Conservation (phyloP, 345 rosid genomes). For the Iberis pinnata region DNA sequence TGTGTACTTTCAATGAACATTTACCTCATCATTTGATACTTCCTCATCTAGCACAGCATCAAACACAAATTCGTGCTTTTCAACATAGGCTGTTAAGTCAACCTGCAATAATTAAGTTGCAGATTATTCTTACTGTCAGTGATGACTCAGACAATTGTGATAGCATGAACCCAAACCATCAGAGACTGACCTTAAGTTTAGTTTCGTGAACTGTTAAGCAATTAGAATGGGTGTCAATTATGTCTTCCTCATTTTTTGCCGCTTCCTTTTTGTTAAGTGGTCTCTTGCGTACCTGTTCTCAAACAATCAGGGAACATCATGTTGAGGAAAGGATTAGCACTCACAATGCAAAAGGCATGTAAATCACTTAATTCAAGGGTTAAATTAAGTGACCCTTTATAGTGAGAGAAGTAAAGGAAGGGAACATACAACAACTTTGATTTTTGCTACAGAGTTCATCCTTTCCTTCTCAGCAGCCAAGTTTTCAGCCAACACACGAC, state of each 20-base stretch:
- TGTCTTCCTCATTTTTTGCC: conserved; percentile 90
- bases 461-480: conserved; percentile 81
- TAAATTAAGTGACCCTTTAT: not conserved
- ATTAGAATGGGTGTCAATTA: conserved; percentile 67
- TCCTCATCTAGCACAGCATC: conserved; percentile 91
- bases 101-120: conserved; percentile 53
- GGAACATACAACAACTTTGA: conserved; percentile 92
- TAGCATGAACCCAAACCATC: conserved; percentile 2
- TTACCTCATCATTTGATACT: conserved; percentile 87
- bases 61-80: conserved; percentile 96
- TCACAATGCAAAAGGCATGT: not conserved
- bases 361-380: not conserved
- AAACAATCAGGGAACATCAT: conserved; percentile 13
- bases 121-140: conserved; percentile 7
- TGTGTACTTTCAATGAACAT: not conserved
- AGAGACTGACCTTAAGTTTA: conserved; percentile 96
- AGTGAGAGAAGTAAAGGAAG: not conserved
- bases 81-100: conserved; percentile 97
- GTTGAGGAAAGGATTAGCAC: not conserved
- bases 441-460: conserved; percentile 85
- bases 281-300: conserved; percentile 86
- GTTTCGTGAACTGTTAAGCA: conserved; percentile 84
- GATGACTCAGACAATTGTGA: conserved; percentile 6
- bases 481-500: conserved; percentile 58
- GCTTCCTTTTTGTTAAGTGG: conserved; percentile 94